Base-by-base conservation (phyloP, 2,329 filamentous ascomycete species). In the Microsporum canis region DNA sequence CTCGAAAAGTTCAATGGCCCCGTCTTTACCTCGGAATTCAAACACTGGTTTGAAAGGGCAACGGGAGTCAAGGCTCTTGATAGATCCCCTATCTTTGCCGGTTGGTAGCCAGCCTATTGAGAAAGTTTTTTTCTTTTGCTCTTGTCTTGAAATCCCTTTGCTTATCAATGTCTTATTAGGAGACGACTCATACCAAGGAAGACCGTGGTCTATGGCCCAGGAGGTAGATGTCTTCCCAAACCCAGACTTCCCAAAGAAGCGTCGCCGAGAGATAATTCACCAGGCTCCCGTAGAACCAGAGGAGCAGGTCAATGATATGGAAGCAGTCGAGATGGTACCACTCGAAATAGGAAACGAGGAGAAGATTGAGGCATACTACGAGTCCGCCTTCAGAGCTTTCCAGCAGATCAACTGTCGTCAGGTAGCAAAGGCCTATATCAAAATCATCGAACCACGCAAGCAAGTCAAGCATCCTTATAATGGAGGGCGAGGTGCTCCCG, bases 381-480 rank as follows among this genome's bases (percentile, higher is more conserved):
- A 71, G 41, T 69, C 69, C 17, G 72, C 72, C 5, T 73, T 78
- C 43, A 71, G 72, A 60, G 69, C 72, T 34, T 71, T 79, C 62
- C 75, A 78, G 62, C 77, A 79, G 63, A 68, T 75, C 47, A 75
- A 74, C 59, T 78, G 76, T 58, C 75, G 76, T 4, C 67, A 73
- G 14, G 71, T 79, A 23, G 72, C 72, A 33, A 78, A 78, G 63
- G 72, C 71, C 4, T 78, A 76, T 62, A 77, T 79, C 62, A 78
- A 76, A 62, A 69, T 72, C 3, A 76, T 78, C 29, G 75, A 79
- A 56, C 77, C 77, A 2, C 72, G 74, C 38, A 80, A 79, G 67
- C 77, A 79, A 66, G 75, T 75, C 2, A 75, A 73, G 56, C 74
- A 77, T 64, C 78, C 77, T 2, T 79, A 79, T 65, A 79, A 79